Evolutionary conservation across 1,284 basidiomycete species (phyloP).

Genomic region (Apiotrichum gracile): DNA sequence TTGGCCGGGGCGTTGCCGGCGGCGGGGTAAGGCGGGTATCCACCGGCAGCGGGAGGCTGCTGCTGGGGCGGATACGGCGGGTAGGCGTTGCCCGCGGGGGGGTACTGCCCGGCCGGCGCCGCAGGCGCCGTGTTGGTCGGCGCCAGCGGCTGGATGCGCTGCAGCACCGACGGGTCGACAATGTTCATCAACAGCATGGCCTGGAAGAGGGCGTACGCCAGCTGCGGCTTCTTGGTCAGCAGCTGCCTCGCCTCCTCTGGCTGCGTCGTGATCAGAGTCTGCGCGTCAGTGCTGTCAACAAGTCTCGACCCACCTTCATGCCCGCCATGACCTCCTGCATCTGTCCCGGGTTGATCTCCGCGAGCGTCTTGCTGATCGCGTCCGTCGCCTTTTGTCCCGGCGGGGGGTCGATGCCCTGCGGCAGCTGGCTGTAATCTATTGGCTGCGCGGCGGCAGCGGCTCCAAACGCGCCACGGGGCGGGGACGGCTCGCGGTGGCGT

Average conservation of each 20-base stretch:
- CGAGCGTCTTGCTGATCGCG: slow-evolving; percentile 79
- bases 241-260: slow-evolving; percentile 83
- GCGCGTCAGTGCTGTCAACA: not conserved
- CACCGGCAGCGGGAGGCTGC: slow-evolving; percentile 27
- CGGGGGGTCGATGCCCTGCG: slow-evolving; percentile 69
- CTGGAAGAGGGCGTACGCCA: slow-evolving; percentile 95
- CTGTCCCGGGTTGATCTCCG: slow-evolving; percentile 73
- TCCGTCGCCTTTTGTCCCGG: slow-evolving; percentile 75
- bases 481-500: slow-evolving; percentile 21
- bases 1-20: slow-evolving; percentile 22
- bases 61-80: slow-evolving; percentile 35
- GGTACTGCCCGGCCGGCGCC: slow-evolving; percentile 15
- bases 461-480: slow-evolving; percentile 21
- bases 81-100: slow-evolving; percentile 14
- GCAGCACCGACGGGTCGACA: slow-evolving; percentile 70
- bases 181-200: slow-evolving; percentile 90
- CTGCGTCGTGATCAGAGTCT: slow-evolving; percentile 71
- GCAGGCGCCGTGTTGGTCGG: slow-evolving; percentile 15
- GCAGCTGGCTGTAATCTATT: slow-evolving; percentile 53
- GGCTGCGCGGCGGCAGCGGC: slow-evolving; percentile 17
- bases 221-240: slow-evolving; percentile 78
- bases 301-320: slow-evolving; percentile 71
- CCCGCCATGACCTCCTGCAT: slow-evolving; percentile 92
- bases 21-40: slow-evolving; percentile 16
- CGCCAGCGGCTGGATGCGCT: slow-evolving; percentile 38